A percentile compares a stretch with the other conserved stretches of the same genome.
Conservation (phyloP, 2,329 filamentous ascomycete species). For the Zymoseptoria passerinii region DNA sequence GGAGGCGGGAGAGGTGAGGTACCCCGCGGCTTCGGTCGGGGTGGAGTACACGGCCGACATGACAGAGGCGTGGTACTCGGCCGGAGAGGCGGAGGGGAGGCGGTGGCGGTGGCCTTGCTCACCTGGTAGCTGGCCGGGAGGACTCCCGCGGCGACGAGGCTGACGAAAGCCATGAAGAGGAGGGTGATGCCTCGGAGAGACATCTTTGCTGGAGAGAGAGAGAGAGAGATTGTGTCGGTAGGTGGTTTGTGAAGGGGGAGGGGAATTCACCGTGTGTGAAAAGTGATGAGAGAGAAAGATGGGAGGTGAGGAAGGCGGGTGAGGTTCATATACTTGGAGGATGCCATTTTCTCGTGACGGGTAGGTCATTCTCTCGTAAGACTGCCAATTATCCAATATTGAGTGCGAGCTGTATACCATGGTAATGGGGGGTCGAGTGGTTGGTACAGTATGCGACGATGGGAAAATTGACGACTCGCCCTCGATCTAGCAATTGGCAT, state of each 20-base stretch:
- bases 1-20: not conserved
- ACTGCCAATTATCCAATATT: not conserved
- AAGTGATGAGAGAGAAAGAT: not conserved
- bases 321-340: not conserved
- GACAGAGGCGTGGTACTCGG: not conserved
- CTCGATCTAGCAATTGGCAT: too few species aligned
- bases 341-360: not conserved
- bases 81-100: not conserved
- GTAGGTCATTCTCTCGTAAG: not conserved
- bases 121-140: not conserved
- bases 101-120: not conserved
- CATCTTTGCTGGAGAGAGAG: too few species aligned
- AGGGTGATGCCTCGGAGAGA: not conserved
- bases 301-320: not conserved
- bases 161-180: not conserved
- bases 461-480: too few species aligned
- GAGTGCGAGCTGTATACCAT: not conserved
- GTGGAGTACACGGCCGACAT: not conserved
- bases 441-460: too few species aligned
- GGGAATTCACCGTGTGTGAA: not conserved
- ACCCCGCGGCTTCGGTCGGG: not conserved
- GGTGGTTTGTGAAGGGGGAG: not conserved
- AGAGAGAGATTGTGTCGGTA: not conserved
- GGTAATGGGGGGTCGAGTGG: not conserved
- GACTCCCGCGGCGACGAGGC: not conserved